Conservation (phyloP, 768 basidiomycete genomes). For the Gelatoporia subvermispora region DNA sequence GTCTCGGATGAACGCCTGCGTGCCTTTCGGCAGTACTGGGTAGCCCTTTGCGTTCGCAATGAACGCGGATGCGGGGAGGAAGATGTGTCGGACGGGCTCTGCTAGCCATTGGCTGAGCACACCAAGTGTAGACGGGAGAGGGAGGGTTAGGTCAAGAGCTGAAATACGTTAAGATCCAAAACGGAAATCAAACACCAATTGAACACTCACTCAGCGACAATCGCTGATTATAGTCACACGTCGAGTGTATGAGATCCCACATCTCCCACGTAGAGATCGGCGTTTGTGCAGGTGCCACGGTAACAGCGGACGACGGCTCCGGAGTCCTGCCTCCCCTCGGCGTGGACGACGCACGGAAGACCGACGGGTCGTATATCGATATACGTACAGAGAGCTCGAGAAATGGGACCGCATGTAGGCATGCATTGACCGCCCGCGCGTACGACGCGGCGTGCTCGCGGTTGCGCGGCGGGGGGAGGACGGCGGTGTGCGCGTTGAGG, state of each 20-base stretch:
- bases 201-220: slow-evolving; percentile 60
- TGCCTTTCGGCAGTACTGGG: slow-evolving; percentile 90
- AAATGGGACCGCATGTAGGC: slow-evolving; percentile 63
- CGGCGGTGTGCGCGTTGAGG: slow-evolving; percentile 77
- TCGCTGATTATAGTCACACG: slow-evolving; percentile 80
- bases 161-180: slow-evolving; percentile 14
- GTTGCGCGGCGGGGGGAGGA: slow-evolving; percentile 85
- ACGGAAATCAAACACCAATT: not conserved
- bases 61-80: slow-evolving; percentile 86
- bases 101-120: slow-evolving; percentile 87
- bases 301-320: not conserved
- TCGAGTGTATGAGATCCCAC: slow-evolving; percentile 92
- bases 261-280: slow-evolving; percentile 81
- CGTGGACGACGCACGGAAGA: slow-evolving; percentile 38
- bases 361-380: slow-evolving; percentile 73
- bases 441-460: slow-evolving; percentile 87
- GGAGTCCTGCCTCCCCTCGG: slow-evolving; percentile 6
- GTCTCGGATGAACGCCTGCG: slow-evolving; percentile 86
- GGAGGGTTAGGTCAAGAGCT: slow-evolving; percentile 92
- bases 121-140: slow-evolving; percentile 72
- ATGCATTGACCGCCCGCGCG: slow-evolving; percentile 83
- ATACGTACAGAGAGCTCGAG: slow-evolving; percentile 80
- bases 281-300: slow-evolving; percentile 17
- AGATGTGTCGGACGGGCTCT: slow-evolving; percentile 86
- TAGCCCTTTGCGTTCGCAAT: slow-evolving; percentile 96